Conservation (phyloP, 2,329 filamentous ascomycete genomes). For the Hypoxylon sp. region DNA sequence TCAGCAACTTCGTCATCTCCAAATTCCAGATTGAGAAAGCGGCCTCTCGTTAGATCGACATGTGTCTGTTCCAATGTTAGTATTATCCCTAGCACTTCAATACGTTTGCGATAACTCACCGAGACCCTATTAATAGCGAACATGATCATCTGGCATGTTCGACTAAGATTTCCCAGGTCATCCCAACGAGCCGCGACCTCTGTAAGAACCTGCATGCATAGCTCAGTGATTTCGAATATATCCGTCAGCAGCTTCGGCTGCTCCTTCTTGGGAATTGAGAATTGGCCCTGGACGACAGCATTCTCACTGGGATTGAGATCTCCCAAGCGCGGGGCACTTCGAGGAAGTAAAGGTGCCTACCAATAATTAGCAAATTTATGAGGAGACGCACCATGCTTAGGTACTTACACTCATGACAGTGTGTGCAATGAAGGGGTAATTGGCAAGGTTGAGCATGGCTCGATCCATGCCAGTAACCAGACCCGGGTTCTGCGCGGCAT, state of each 20-base stretch:
- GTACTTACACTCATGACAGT: constrained; percentile 40
- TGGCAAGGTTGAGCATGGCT: constrained; percentile 18
- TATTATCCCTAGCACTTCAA: neutral
- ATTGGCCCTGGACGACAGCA: constrained; percentile 7
- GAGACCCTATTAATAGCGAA: constrained; percentile 23
- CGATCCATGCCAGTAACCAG: constrained; percentile 16
- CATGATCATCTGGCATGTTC: constrained; percentile 45
- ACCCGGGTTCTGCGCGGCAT: neutral
- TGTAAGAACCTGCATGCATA: constrained; percentile 36
- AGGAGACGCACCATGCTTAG: neutral
- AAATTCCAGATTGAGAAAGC: constrained; percentile 30
- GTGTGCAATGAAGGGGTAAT: constrained; percentile 33
- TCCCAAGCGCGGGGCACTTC: neutral
- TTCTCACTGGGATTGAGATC: neutral
- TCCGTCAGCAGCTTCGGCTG: constrained; percentile 36
- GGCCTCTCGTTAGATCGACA: constrained; percentile 15
- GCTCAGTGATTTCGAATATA: constrained; percentile 41
- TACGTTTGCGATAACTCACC: constrained; percentile 38
- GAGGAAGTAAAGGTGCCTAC: constrained; percentile 33
- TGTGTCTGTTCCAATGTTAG: constrained; percentile 44
- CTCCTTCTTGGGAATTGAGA: constrained; percentile 5
- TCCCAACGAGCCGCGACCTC: constrained; percentile 37
- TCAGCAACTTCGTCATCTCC: constrained; percentile 7
- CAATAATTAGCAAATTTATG: constrained; percentile 11
- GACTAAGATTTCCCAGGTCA: constrained; percentile 45